Evolutionary conservation across 495 filamentous ascomycete genomes (phyloP).

Genomic region (Hypoxylon crocopeplum): DNA sequence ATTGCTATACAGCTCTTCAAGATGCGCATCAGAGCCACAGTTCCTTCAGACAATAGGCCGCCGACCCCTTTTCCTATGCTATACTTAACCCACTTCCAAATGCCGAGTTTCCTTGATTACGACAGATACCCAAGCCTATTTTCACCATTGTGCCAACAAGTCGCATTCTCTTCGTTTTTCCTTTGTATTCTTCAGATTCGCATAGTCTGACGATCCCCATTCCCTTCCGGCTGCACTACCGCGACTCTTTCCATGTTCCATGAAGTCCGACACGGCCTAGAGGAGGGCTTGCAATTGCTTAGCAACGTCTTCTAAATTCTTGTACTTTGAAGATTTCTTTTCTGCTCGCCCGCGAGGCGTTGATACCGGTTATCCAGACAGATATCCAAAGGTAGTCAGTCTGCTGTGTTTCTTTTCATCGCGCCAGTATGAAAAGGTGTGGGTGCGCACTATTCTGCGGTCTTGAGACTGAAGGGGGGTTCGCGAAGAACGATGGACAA

Average conservation of each 20-base stretch:
- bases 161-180: conserved; percentile 39
- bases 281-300: conserved; percentile 3
- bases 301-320: conserved; percentile 6
- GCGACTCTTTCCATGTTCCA: conserved; percentile 12
- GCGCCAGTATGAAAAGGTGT: conserved; percentile 11
- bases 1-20: conserved; percentile 48
- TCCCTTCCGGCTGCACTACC: conserved; percentile 14
- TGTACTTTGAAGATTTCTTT: conserved; percentile 30
- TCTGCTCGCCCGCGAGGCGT: conserved; percentile 14
- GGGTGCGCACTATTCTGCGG: conserved; percentile 17
- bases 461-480: conserved; percentile 16
- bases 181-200: conserved; percentile 37
- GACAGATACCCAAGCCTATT: conserved; percentile 42
- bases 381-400: conserved; percentile 2
- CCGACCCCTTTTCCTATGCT: conserved; percentile 1
- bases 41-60: conserved; percentile 45
- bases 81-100: conserved; percentile 8
- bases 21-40: conserved; percentile 55
- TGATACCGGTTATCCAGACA: conserved; percentile 1
- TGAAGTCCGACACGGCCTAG: conserved; percentile 6
- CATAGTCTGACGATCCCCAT: conserved; percentile 28
- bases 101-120: conserved; percentile 29
- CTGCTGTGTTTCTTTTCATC: conserved; percentile 22
- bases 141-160: conserved; percentile 21
- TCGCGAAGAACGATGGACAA: conserved; percentile 10